Evolutionary conservation across 306 rosid genomes (phyloP).

Genomic region (Inga oerstediana): DNA sequence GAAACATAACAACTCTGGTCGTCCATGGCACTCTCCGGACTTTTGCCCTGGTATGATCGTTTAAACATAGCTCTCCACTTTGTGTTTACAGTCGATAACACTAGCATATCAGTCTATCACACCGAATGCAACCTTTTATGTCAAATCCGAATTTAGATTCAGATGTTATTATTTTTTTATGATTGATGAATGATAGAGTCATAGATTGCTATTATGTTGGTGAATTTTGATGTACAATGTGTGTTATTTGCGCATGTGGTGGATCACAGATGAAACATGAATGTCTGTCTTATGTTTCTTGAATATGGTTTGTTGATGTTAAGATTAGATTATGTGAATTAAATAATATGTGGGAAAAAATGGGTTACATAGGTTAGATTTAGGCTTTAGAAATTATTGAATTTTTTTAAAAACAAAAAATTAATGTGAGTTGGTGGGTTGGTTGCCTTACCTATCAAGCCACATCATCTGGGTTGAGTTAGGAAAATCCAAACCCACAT

Average conservation of each 20-base stretch:
- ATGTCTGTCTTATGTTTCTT: background rate
- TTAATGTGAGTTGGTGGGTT: background rate
- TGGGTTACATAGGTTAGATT: background rate
- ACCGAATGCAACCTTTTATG: background rate
- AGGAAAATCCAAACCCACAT: background rate
- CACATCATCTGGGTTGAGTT: background rate
- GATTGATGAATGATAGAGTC: background rate
- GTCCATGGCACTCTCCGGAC: slow-evolving; percentile 77
- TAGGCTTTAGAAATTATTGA: background rate
- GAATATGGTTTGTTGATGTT: background rate
- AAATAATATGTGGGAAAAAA: background rate
- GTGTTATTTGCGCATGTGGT: background rate
- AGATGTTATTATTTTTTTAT: background rate
- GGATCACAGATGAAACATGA: background rate
- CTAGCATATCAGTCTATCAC: slow-evolving; percentile 8
- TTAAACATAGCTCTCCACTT: slow-evolving; percentile 17
- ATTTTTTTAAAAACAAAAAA: background rate
- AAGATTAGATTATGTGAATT: background rate
- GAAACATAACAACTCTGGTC: slow-evolving; percentile 86
- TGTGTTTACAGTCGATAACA: slow-evolving; percentile 17
- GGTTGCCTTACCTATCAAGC: background rate
- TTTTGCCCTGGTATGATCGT: slow-evolving; percentile 42
- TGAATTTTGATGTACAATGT: background rate
- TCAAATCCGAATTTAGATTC: background rate
- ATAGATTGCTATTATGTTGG: background rate